Evolutionary conservation across 208 protist genomes (phyloP).

Genomic region (Acanthamoeba lenticulata): DNA sequence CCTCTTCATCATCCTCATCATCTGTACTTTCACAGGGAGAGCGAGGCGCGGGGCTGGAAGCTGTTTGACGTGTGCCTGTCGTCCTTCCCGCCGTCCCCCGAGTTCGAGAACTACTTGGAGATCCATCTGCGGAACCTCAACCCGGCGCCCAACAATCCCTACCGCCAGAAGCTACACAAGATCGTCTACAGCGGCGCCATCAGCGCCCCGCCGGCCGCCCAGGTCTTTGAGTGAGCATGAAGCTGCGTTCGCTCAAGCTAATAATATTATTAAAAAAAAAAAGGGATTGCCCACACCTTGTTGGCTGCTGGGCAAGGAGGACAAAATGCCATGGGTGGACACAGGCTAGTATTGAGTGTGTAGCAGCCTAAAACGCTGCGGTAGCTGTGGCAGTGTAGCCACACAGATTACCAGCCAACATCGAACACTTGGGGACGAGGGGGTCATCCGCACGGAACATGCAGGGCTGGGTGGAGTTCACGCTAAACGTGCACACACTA

Average conservation of each 20-base stretch:
- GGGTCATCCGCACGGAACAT: no score
- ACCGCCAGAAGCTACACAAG: constrained; percentile 5
- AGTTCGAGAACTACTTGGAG: constrained; percentile 75
- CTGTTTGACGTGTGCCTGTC: constrained; percentile 70
- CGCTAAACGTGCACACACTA: no score
- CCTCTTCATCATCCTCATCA: background rate
- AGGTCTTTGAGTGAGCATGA: background rate
- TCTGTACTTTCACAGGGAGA: background rate
- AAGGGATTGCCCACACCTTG: background rate
- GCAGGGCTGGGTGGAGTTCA: no score
- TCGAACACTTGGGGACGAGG: no score
- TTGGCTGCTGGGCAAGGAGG: background rate
- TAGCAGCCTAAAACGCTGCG: no score
- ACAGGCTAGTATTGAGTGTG: no score
- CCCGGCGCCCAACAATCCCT: constrained; percentile 7
- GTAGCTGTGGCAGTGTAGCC: no score
- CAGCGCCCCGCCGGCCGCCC: background rate
- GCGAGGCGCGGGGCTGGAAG: constrained; percentile 64
- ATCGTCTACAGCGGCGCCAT: background rate
- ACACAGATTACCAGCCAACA: no score
- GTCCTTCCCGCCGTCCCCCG: constrained; percentile 72
- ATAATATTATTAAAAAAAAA: background rate
- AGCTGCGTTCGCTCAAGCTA: background rate
- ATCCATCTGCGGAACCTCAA: constrained; percentile 63
- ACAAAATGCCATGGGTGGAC: no score